Conservation (phyloP, 805 yeast species). For the Pichia nanzhaoensis region DNA sequence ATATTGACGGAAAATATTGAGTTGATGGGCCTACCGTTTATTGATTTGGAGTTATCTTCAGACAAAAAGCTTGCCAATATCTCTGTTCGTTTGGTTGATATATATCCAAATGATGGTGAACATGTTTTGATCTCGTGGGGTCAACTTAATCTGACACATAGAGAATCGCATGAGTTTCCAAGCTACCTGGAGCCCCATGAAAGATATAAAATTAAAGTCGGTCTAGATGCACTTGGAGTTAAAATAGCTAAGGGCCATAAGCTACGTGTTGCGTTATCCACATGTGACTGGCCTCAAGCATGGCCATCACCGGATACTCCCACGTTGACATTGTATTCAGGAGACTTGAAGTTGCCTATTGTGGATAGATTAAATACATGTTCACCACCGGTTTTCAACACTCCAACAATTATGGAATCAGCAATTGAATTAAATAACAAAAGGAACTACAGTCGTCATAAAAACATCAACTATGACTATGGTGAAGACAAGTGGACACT, state of each 20-base stretch:
- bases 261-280: constrained; percentile 35
- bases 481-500: constrained; percentile 31
- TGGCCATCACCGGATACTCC: constrained; percentile 42
- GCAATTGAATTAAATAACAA: constrained; percentile 22
- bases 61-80: constrained; percentile 35
- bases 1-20: constrained; percentile 21
- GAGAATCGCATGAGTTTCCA: constrained; percentile 38
- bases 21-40: constrained; percentile 34
- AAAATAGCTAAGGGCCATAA: constrained; percentile 32
- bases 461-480: constrained; percentile 28
- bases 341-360: constrained; percentile 28
- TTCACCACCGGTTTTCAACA: constrained; percentile 24
- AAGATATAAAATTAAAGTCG: constrained; percentile 30
- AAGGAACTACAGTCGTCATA: constrained; percentile 23
- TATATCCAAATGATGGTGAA: constrained; percentile 34
- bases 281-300: constrained; percentile 43
- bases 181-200: constrained; percentile 27
- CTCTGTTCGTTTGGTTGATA: constrained; percentile 35
- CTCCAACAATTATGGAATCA: constrained; percentile 26
- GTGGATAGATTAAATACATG: constrained; percentile 17
- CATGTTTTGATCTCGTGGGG: constrained; percentile 40
- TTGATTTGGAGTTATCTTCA: constrained; percentile 29
- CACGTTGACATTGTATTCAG: constrained; percentile 29
- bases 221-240: constrained; percentile 37
- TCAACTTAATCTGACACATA: constrained; percentile 36